These are phyloP conservation scores for Phytophthora macrochlamydospora DNA, from an alignment of 352 stramenopile genomes.

Conservation along the genomic window DNA sequence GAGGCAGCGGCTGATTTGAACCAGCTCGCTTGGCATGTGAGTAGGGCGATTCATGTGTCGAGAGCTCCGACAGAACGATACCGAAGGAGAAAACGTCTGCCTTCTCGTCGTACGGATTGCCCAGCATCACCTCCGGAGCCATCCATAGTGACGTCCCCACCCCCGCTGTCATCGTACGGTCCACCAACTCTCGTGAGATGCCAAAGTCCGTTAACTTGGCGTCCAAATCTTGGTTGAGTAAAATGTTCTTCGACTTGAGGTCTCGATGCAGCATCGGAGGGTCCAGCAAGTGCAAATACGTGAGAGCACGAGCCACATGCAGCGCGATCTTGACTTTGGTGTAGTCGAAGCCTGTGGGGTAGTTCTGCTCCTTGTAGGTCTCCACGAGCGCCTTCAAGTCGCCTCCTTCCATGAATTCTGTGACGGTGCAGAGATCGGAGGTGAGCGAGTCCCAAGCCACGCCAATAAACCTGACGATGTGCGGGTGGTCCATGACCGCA, in stretches of 20 bases:
- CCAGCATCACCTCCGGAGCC: slow-evolving; percentile 27
- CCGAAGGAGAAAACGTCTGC: slow-evolving; percentile 38
- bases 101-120: slow-evolving; percentile 32
- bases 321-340: slow-evolving; percentile 25
- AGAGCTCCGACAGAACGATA: slow-evolving; percentile 39
- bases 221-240: slow-evolving; percentile 46
- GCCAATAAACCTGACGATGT: slow-evolving; percentile 48
- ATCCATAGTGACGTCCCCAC: slow-evolving; percentile 25
- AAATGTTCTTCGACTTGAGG: slow-evolving; percentile 32
- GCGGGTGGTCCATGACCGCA: slow-evolving; percentile 14
- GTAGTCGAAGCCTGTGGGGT: slow-evolving; percentile 21
- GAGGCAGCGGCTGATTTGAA: slow-evolving; percentile 12
- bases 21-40: slow-evolving; percentile 11
- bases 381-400: slow-evolving; percentile 49
- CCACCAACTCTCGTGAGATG: slow-evolving; percentile 35
- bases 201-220: slow-evolving; percentile 76
- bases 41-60: slow-evolving; percentile 30
- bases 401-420: slow-evolving; percentile 29
- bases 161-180: slow-evolving; percentile 41
- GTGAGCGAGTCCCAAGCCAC: slow-evolving; percentile 38
- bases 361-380: slow-evolving; percentile 22
- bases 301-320: slow-evolving; percentile 46
- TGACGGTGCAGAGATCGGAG: slow-evolving; percentile 37
- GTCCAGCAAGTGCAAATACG: slow-evolving; percentile 49
- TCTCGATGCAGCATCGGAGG: slow-evolving; percentile 44